Evolutionary conservation across 345 rosid genomes (phyloP), one percentile per base, ranked within the genome.

Genomic region (Moricandia moricandioides): DNA sequence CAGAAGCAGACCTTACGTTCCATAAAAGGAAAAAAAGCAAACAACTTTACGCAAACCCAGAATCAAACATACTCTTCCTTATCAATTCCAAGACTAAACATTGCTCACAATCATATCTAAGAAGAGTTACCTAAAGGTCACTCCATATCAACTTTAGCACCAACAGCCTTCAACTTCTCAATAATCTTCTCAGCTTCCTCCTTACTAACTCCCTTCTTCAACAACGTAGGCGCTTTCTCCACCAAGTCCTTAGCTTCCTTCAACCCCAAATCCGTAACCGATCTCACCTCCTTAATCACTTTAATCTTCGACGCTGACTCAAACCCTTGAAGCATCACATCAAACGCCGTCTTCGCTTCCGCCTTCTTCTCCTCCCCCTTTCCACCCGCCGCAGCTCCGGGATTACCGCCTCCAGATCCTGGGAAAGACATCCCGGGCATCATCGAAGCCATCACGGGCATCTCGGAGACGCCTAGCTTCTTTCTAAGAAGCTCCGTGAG

Each of bases 241-340:
- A 95, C 99, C 87, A 95, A 79, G n/a, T 95, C 97, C 72, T 92
- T 95, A 0, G 99, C 97, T 80, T 95, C 97, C 76, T 92, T 95
- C 82, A 95, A 78, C 30, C 97, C 97, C 79, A 95, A 86, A 80
- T 78, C 89, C 35, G 97, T 94, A 74, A 86, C 83, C 39, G 84
- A 67, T 75, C 99, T 88, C 71, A 92, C 97, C 80, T 94, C 98
- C 83, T 94, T 94, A 17, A 91, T 91, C 78, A 94, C 97, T 73
- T 91, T 94, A 2, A 91, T 78, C 92, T 90, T 94, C 66, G 85
- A 70, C 5, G 89, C 89, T 0, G 93, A 79, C 10, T 91, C 97
- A 55, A 72, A 94, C n/a, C 85, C 92, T 73, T 87, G 91, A 5
- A 94, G 91, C 88, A 88, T 87, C 83, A 91, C 69, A 72, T 94